Evolutionary conservation across 305 asterid species (phyloP).

Genomic region (Stenogyne calaminthoides): DNA sequence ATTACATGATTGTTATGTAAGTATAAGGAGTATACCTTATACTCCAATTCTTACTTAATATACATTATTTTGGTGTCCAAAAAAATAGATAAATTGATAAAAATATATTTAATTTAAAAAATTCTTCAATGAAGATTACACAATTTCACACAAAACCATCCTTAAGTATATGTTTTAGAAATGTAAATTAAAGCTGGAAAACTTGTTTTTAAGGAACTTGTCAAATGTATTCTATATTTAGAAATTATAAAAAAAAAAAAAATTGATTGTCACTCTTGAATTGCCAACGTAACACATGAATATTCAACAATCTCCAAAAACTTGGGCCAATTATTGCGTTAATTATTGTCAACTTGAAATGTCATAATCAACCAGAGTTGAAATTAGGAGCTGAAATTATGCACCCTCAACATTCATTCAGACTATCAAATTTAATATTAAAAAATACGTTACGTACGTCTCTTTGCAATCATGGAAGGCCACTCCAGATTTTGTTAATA

Average conservation of each 20-base stretch:
- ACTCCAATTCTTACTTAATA: too few relatives aligned
- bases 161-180: too few relatives aligned
- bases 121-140: too few relatives aligned
- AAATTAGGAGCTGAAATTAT: background rate
- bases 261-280: background rate
- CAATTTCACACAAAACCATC: too few relatives aligned
- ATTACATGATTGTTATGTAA: too few relatives aligned
- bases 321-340: background rate
- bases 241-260: background rate
- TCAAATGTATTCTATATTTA: background rate
- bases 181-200: background rate
- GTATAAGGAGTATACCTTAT: too few relatives aligned
- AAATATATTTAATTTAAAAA: too few relatives aligned
- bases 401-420: background rate
- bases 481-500: background rate
- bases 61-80: too few relatives aligned
- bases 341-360: background rate
- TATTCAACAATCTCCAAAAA: background rate
- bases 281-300: background rate
- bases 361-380: constrained; percentile 2
- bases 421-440: background rate
- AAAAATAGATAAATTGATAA: too few relatives aligned
- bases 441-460: background rate
- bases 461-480: background rate
- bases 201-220: background rate